A percentile compares a stretch with the other conserved stretches of the same genome.
Conservation (phyloP, 495 filamentous ascomycete genomes). For the Articulospora tetracladia region DNA sequence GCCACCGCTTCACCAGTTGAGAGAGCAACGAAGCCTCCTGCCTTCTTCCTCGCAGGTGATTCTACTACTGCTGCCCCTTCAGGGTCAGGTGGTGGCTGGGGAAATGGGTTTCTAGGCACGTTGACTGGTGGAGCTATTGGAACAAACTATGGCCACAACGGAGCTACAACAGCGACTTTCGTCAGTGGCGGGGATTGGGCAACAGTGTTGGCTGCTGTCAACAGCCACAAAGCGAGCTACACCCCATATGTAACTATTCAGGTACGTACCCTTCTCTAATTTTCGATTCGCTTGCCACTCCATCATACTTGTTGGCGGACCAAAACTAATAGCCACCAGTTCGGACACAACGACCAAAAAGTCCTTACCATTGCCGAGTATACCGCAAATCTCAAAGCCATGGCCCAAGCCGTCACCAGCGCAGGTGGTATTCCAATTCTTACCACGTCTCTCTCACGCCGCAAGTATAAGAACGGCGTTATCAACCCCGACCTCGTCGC, state of each 20-base stretch:
- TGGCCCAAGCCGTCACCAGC: conserved; percentile 35
- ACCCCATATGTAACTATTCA: conserved; percentile 43
- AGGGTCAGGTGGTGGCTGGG: conserved; percentile 39
- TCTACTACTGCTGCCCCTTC: conserved; percentile 41
- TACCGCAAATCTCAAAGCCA: conserved; percentile 34
- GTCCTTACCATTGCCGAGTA: conserved; percentile 34
- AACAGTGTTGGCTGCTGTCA: conserved; percentile 32
- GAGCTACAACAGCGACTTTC: conserved; percentile 49
- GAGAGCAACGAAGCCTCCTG: conserved; percentile 14
- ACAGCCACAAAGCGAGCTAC: conserved; percentile 25
- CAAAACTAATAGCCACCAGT: conserved; percentile 28
- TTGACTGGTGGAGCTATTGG: conserved; percentile 38
- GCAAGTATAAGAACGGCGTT: conserved; percentile 31
- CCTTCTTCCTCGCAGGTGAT: conserved; percentile 49
- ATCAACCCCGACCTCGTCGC: conserved; percentile 37
- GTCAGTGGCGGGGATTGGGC: conserved; percentile 41
- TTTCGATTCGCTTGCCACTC: background rate
- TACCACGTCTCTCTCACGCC: conserved; percentile 40
- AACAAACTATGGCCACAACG: conserved; percentile 44
- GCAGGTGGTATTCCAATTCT: conserved; percentile 39
- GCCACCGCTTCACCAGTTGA: background rate
- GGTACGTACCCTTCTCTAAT: conserved; percentile 11
- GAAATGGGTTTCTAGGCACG: conserved; percentile 44
- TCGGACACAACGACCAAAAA: conserved; percentile 57
- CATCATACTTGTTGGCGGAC: background rate